Evolutionary conservation across 2,329 filamentous ascomycete species (phyloP), one percentile per base, ranked within the genome.

Genomic region (Lomentospora prolificans): DNA sequence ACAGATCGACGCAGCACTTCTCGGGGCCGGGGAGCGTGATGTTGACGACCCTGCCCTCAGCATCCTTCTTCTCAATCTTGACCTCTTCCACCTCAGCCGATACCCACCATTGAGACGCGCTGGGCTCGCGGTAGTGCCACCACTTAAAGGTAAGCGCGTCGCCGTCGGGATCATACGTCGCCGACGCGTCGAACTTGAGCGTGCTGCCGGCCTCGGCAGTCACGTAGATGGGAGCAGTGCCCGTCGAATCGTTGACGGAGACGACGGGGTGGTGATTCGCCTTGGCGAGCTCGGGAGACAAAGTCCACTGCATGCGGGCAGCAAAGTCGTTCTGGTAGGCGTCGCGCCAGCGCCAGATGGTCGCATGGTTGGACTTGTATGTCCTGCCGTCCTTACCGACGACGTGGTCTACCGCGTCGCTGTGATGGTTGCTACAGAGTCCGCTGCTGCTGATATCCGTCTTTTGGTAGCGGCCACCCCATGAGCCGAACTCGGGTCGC

Each of bases 191-290:
- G 0, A 80, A 64, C 0, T 59, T 66, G 3, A 78, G 60, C 0
- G 64, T 66, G 3, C 66, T 62, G 0, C 70, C 71, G 2, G 72
- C 70, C 55, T 72, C 68, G 1, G 69, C 72, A 8, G 69, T 63
- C n/a, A 77, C 60, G 3, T 69, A 63, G 12, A 75, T 57, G 0
- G 71, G 70, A 1, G 65, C 63, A 4, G 68, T 63, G 22, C 71
- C 70, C 10, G 65, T 64, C 14, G 66, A 65, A 48, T 73, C 76
- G 56, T 79, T 72, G 2, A 71, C 60, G 8, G 72, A 64, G 6
- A 66, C 60, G 6, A 78, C 69, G 0, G 77, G 77, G 36, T 73
- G 72, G 59, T 80, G 77, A 55, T 73, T 77, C 0, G 64, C 70
- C 24, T 67, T 64, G 12, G 55, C 59, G 12, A 72, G 57, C 5